Evolutionary conservation across 2,329 filamentous ascomycete species (phyloP).

Genomic region (Xylariaceae sp.): DNA sequence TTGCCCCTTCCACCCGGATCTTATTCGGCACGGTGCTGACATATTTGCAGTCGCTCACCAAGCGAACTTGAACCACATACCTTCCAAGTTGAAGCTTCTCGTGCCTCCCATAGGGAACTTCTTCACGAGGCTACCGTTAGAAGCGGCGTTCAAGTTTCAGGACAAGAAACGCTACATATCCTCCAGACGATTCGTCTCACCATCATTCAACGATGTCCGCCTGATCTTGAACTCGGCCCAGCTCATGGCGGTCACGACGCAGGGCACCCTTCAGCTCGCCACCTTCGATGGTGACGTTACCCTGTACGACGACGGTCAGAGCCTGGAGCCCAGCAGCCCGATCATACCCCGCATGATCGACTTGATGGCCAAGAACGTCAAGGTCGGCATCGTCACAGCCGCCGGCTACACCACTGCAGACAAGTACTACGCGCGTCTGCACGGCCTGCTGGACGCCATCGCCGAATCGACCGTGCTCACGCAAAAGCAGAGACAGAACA

Average conservation of each 20-base stretch:
- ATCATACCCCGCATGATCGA: slow-evolving; percentile 64
- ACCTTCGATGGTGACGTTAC: slow-evolving; percentile 99
- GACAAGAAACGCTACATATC: slow-evolving; percentile 83
- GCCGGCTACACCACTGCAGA: slow-evolving; percentile 88
- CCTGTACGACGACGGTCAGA: slow-evolving; percentile 84
- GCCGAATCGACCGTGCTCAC: slow-evolving; percentile 54
- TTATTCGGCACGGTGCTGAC: slow-evolving; percentile 8
- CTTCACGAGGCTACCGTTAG: slow-evolving; percentile 81
- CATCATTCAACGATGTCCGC: slow-evolving; percentile 94
- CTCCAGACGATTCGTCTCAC: slow-evolving; percentile 84
- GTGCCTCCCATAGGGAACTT: slow-evolving; percentile 90
- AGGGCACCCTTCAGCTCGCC: slow-evolving; percentile 70
- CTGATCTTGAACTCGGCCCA: slow-evolving; percentile 93
- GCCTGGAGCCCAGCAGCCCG: slow-evolving; percentile 67
- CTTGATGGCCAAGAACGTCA: slow-evolving; percentile 71
- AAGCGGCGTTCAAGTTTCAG: slow-evolving; percentile 87
- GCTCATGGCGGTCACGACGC: slow-evolving; percentile 78
- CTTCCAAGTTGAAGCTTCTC: slow-evolving; percentile 87
- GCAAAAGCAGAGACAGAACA: slow-evolving; percentile 62
- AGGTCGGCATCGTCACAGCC: slow-evolving; percentile 92
- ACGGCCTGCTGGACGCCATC: slow-evolving; percentile 80
- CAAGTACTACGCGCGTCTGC: slow-evolving; percentile 79
- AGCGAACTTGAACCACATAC: slow-evolving; percentile 55
- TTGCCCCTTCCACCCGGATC: background rate
- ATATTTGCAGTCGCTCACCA: slow-evolving; percentile 60